phyloP scores from a whole-genome alignment of 1,139 yeast genomes.

The Lodderomyces beijingensis region DNA sequence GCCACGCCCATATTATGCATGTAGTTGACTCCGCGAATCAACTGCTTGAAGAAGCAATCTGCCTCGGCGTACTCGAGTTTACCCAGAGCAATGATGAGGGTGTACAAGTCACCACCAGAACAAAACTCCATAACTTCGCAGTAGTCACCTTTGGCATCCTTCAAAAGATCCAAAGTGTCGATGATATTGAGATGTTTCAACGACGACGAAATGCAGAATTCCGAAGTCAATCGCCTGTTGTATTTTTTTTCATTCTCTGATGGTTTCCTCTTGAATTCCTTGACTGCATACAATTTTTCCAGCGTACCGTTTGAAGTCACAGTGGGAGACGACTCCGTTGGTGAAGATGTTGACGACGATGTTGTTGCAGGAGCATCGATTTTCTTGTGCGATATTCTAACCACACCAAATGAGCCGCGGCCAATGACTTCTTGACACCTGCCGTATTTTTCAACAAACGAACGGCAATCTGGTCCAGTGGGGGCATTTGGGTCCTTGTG shows the following conservation, averaged over 20 bases:
- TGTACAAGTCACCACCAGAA: conserved; percentile 90
- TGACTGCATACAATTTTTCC: conserved; percentile 43
- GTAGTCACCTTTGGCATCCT: conserved; percentile 88
- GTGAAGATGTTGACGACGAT: conserved; percentile 1
- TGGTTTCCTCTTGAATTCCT: conserved; percentile 42
- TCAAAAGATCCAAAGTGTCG: conserved; percentile 78
- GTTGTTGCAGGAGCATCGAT: conserved; percentile 7
- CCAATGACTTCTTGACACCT: conserved; percentile 50
- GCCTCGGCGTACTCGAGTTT: conserved; percentile 84
- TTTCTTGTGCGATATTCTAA: conserved; percentile 43
- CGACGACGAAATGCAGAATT: conserved; percentile 47
- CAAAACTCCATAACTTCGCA: conserved; percentile 98
- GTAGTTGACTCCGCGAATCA: conserved; percentile 85
- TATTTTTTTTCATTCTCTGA: conserved; percentile 44
- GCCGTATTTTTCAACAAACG: conserved; percentile 48
- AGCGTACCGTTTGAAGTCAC: not conserved
- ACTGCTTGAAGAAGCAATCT: conserved; percentile 91
- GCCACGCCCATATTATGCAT: conserved; percentile 98
- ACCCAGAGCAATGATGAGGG: conserved; percentile 79
- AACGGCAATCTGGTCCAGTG: conserved; percentile 26
- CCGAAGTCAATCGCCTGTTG: conserved; percentile 41
- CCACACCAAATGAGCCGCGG: conserved; percentile 47
- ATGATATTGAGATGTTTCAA: conserved; percentile 56
- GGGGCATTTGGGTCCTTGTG: not conserved
- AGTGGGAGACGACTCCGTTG: not conserved